Base-by-base conservation (phyloP, 139 green algal genomes). In the Nannochloris sp. region DNA sequence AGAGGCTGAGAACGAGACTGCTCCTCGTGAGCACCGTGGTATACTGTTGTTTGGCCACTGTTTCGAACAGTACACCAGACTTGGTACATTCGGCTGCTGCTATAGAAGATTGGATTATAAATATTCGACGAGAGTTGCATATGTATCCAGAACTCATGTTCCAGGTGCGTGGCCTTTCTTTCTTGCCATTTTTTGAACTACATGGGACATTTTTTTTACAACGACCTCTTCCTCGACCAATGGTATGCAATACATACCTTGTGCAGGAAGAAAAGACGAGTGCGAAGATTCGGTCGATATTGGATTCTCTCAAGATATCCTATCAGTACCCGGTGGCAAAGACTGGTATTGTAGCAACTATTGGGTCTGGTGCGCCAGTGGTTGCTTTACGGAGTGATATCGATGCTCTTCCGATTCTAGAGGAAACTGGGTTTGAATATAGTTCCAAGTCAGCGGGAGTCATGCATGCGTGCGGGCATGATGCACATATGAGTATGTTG, bases 391-490 rank as follows among this genome's bases (percentile, higher is more conserved):
- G 90, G 0, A 75, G 87, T 18, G 90, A 97, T 70, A 95, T 96
- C 16, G 90, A 97, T 68, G 90, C 85, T 3, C 74, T 97, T 44
- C 87, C 88, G 44, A 80, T 95, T 16, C 49, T 73, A 2, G 75
- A 84, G 63, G 63, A 75, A 4, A 71, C 50, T 4, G 66, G 49
- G 11, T 4, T 69, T 10, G 9, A 48, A 14, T 81, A 67, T 31
- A 25, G 60, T 7, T 71, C 61, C 10, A 23, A 12, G n/a, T 48
- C 58, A 25, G 34, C 68, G 0, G 81, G 80, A 31, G 59, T 55
- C 29, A 96, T 93, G 87, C 90, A 96, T 71, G 90, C 88, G 8
- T 96, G 90, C 62, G 88, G 87, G 3, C 90, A 96, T 65, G 90
- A 96, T 69, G 75, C 71, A 4, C 88, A 95, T 65, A 84, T 87